A percentile compares a stretch with the other conserved stretches of the same genome.
Conservation (phyloP, 306 rosid species). For the Gynostemma pentaphyllum region DNA sequence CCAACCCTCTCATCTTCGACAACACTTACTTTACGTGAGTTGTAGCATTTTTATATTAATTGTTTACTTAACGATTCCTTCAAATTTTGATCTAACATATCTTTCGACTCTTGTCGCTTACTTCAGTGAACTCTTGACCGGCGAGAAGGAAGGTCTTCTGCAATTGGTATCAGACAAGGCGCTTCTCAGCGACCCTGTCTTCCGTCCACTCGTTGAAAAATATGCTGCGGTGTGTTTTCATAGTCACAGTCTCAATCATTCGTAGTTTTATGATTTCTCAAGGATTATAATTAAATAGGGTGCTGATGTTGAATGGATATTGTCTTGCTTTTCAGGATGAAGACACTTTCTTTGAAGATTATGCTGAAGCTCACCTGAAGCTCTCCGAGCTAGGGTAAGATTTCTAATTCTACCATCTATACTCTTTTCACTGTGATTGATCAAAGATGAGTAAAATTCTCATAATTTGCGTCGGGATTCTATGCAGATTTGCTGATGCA, state of each 20-base stretch:
- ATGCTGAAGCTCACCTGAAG: constrained; percentile 55
- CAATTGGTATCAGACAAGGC: constrained; percentile 75
- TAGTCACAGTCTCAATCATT: too few species aligned
- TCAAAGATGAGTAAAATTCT: background rate
- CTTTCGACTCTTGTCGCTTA: too few species aligned
- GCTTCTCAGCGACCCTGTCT: constrained; percentile 62
- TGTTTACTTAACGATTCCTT: too few species aligned
- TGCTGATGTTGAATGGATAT: background rate
- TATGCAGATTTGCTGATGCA: constrained; percentile 44
- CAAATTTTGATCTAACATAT: background rate
- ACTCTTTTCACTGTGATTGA: background rate
- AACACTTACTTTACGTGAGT: constrained; percentile 76
- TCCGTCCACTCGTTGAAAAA: constrained; percentile 98
- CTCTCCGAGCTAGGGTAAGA: constrained; percentile 94
- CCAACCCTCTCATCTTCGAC: constrained; percentile 81
- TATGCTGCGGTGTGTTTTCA: constrained; percentile 61
- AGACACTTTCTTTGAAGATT: constrained; percentile 77
- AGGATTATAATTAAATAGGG: background rate
- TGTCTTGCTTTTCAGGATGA: constrained; percentile 43
- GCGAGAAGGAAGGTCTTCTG: constrained; percentile 85
- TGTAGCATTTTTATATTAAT: too few species aligned
- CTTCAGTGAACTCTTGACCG: constrained; percentile 52
- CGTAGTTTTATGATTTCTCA: background rate
- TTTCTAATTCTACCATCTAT: background rate
- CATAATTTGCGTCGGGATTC: background rate